Percentiles rank a stretch among this genome's conserved stretches.
These are phyloP conservation scores for Pseudoturritis turrita DNA, from an alignment of 345 rosid species.

Conservation along the genomic window DNA sequence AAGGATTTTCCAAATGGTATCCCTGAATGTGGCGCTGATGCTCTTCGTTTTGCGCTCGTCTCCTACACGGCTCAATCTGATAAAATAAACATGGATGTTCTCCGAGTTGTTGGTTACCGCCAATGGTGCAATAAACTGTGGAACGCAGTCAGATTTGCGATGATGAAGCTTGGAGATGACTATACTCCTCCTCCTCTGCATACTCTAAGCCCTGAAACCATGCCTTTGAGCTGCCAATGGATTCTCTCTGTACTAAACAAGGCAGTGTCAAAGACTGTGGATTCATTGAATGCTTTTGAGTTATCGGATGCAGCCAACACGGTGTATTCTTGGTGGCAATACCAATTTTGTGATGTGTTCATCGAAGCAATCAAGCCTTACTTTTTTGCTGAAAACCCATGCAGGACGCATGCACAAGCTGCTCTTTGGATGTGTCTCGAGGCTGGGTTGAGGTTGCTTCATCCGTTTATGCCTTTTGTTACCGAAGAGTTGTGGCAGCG, in stretches of 20 bases:
- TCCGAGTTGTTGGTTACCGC: slow-evolving; percentile 81
- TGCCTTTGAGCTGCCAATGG: slow-evolving; percentile 81
- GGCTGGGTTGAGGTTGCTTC: slow-evolving; percentile 68
- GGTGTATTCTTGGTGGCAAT: slow-evolving; percentile 57
- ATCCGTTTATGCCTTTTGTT: slow-evolving; percentile 84
- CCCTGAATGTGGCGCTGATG: slow-evolving; percentile 89
- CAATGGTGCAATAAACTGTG: slow-evolving; percentile 93
- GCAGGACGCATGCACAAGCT: slow-evolving; percentile 46
- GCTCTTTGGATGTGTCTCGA: slow-evolving; percentile 72
- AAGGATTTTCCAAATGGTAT: slow-evolving; percentile 80
- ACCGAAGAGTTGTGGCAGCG: slow-evolving; percentile 89
- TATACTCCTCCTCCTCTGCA: slow-evolving; percentile 41
- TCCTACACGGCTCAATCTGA: slow-evolving; percentile 88
- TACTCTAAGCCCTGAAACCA: slow-evolving; percentile 30
- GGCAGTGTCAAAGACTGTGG: slow-evolving; percentile 52
- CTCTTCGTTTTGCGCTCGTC: slow-evolving; percentile 82
- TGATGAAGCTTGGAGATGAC: slow-evolving; percentile 69
- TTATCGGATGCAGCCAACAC: slow-evolving; percentile 61
- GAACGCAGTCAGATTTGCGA: slow-evolving; percentile 87
- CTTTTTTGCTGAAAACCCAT: slow-evolving; percentile 48
- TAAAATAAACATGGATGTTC: slow-evolving; percentile 81
- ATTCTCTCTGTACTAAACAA: slow-evolving; percentile 68
- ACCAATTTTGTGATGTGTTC: slow-evolving; percentile 77
- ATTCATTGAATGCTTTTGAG: slow-evolving; percentile 46
- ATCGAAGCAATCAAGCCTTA: slow-evolving; percentile 75